Evolutionary conservation across 257 asterid species (phyloP).

Genomic region (Plantago major): DNA sequence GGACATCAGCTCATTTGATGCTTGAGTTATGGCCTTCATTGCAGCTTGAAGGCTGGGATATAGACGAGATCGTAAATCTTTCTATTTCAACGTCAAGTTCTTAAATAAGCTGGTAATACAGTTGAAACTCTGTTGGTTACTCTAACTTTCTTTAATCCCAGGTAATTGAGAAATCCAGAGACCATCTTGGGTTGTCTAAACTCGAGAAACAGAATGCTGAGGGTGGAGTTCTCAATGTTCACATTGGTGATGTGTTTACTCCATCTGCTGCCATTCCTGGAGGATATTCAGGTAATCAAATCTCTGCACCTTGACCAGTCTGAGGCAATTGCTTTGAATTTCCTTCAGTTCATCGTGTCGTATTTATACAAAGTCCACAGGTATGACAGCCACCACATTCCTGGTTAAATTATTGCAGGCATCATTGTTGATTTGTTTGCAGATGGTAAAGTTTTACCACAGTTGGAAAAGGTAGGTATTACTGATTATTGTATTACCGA

Average conservation of each 20-base stretch:
- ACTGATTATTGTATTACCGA: constrained; percentile 11
- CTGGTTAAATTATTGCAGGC: constrained; percentile 38
- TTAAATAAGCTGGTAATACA: background rate
- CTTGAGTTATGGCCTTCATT: constrained; percentile 70
- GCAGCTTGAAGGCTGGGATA: constrained; percentile 83
- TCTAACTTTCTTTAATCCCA: constrained; percentile 19
- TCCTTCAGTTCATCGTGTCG: constrained; percentile 2
- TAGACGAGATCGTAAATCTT: constrained; percentile 54
- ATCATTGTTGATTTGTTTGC: constrained; percentile 64
- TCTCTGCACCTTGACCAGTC: background rate
- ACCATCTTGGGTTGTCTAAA: constrained; percentile 54
- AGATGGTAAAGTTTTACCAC: constrained; percentile 61
- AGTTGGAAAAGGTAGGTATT: constrained; percentile 72
- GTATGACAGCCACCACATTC: constrained; percentile 11
- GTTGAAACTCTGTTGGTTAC: background rate
- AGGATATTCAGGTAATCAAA: constrained; percentile 60
- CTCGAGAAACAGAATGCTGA: constrained; percentile 48
- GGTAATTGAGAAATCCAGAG: constrained; percentile 64
- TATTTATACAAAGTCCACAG: constrained; percentile 5
- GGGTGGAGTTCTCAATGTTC: constrained; percentile 63
- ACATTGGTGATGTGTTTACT: constrained; percentile 68
- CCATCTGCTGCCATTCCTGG: constrained; percentile 56
- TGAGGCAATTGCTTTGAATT: constrained; percentile 6
- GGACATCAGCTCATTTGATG: constrained; percentile 82
- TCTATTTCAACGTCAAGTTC: constrained; percentile 19